Evolutionary conservation across 202 grass and related monocot genomes (phyloP).

Genomic region (Hordeum pubiflorum): DNA sequence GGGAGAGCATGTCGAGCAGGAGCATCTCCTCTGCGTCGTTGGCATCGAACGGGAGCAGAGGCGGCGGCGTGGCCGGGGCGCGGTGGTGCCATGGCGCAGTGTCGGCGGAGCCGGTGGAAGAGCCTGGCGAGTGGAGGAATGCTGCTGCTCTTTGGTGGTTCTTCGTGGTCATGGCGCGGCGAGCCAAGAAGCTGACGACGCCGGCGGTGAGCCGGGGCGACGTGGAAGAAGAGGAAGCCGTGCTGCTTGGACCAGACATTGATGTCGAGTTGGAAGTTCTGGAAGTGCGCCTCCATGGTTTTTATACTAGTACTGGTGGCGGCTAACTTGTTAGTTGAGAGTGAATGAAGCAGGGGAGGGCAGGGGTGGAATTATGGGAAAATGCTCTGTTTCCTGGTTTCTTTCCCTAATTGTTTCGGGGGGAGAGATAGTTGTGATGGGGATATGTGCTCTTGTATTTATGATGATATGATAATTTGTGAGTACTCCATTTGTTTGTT

Average conservation of each 20-base stretch:
- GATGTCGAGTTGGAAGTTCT: not conserved
- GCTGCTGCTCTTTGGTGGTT: too few species aligned
- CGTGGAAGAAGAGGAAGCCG: not conserved
- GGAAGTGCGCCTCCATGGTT: not conserved
- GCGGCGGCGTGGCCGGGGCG: too few species aligned
- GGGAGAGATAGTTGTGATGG: not conserved
- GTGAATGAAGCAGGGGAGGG: not conserved
- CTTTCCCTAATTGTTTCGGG: not conserved
- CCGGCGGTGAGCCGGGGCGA: constrained; percentile 1
- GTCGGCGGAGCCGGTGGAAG: too few species aligned
- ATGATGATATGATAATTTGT: not conserved
- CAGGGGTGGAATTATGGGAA: not conserved
- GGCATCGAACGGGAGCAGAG: too few species aligned
- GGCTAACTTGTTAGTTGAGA: not conserved
- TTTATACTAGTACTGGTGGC: not conserved
- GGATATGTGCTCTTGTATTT: not conserved
- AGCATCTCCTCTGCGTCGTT: too few species aligned
- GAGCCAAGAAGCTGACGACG: constrained; percentile 29
- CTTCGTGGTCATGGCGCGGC: not conserved
- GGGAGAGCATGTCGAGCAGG: too few species aligned
- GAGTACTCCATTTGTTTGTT: too few species aligned
- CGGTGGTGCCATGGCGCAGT: too few species aligned
- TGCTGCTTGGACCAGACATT: not conserved
- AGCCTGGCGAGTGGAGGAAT: too few species aligned
- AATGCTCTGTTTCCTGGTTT: too few species aligned